Evolutionary conservation across 495 filamentous ascomycete genomes (phyloP), one percentile per base, ranked within the genome.

Genomic region (Hyaloscypha variabilis): DNA sequence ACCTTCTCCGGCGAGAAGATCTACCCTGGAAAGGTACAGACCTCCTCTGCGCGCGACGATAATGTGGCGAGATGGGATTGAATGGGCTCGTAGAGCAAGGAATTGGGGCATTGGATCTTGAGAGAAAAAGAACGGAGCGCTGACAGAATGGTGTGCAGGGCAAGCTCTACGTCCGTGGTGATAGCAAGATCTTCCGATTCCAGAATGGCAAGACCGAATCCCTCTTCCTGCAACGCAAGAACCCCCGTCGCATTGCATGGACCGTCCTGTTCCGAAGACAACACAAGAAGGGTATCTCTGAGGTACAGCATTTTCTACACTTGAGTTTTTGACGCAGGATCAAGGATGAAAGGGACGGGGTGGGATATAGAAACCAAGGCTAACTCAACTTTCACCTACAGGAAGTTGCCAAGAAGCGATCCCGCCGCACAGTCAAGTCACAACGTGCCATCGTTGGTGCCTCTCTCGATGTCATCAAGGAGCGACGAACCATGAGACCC

Each of bases 171-270:
- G 83, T 99, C 86, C 92, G 95, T 83, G 93, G 93, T 77, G 95
- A 99, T 87, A 97, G 92, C 93, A 99, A 97, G 87, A 88, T 98
- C 87, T 99, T 99, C 88, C 93, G 95, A 76, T 99, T 99, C 90
- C 92, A 96, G 82, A 98, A 96, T 82, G 94, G 95, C 86, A 99
- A 99, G 85, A 94, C 93, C 85, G 96, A 99, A 83, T 96, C 92
- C 69, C 91, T 99, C 71, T 98, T 98, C 88, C 93, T 98, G 69
- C 95, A 99, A 87, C 94, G 95, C 85, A 99, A 99, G 90, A 99
- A 99, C 89, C 95, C 95, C 76, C 93, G 95, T 79, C 91, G 94
- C 75, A 97, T 99, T 81, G 90, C 94, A 71, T 99, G 95, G 95
- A 99, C 95, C 65, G 90, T 93, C 72, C 91, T 99, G 65, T 99